Conservation (phyloP, 257 asterid species). For the Ilex aquifolium region DNA sequence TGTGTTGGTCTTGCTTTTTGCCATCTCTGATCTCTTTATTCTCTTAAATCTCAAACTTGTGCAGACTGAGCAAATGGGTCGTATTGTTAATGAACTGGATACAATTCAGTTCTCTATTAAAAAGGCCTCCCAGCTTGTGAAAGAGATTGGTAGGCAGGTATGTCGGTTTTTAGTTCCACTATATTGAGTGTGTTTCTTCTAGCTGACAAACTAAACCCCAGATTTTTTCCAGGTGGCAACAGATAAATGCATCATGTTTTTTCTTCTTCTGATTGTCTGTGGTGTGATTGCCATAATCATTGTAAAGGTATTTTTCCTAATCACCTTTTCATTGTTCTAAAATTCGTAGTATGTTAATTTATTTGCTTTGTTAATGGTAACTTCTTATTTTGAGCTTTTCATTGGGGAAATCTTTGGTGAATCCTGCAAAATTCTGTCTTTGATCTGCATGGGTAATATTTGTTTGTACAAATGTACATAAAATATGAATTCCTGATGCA, state of each 20-base stretch:
- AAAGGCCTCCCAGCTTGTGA: conserved; percentile 96
- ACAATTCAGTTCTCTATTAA: conserved; percentile 91
- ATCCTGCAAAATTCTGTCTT: too few species aligned
- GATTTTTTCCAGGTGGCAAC: conserved; percentile 78
- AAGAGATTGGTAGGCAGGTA: conserved; percentile 99
- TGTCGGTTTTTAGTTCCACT: neutral
- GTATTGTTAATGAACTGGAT: conserved; percentile 90
- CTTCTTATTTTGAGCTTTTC: neutral
- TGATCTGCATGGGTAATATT: too few species aligned
- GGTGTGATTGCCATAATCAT: conserved; percentile 85
- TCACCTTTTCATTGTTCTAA: neutral
- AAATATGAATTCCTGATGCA: too few species aligned
- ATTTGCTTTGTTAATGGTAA: neutral
- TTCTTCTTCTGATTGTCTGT: conserved; percentile 76
- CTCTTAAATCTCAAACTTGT: conserved; percentile 1
- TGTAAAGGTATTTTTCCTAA: conserved; percentile 58
- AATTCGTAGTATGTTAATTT: neutral
- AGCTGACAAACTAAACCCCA: conserved; percentile 8
- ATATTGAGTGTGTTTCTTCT: conserved; percentile 6
- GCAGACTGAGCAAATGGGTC: conserved; percentile 99
- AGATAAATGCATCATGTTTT: conserved; percentile 89
- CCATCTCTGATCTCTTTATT: conserved; percentile 14
- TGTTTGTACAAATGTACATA: too few species aligned
- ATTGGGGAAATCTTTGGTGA: too few species aligned
- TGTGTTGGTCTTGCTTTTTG: conserved; percentile 1